These are phyloP conservation scores for Kodamaea ohmeri DNA, from an alignment of 1,139 yeast genomes.

Conservation along the genomic window DNA sequence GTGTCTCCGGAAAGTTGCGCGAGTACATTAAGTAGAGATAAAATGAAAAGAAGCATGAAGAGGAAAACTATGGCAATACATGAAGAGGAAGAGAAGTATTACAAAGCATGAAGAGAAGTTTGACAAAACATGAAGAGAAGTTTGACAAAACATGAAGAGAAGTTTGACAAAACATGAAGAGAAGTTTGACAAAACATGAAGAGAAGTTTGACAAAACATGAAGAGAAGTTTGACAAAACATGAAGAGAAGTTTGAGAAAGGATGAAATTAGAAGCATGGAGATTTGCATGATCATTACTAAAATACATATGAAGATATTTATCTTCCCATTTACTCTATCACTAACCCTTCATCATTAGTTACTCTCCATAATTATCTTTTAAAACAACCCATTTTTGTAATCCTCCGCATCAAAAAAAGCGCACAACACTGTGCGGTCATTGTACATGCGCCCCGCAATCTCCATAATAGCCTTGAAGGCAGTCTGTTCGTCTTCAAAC, in stretches of 20 bases:
- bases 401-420: constrained; percentile 61
- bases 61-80: not conserved
- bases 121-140: not conserved
- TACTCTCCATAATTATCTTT: not conserved
- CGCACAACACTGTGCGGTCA: constrained; percentile 67
- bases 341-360: not conserved
- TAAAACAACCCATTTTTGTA: constrained; percentile 34
- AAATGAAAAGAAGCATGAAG: too few species aligned
- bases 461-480: constrained; percentile 58
- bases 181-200: not conserved
- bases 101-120: not conserved
- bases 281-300: not conserved
- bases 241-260: not conserved
- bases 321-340: too few species aligned
- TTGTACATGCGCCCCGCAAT: constrained; percentile 68
- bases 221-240: not conserved
- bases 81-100: not conserved
- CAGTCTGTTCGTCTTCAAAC: constrained; percentile 51
- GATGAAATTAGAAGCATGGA: not conserved
- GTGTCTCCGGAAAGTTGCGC: constrained; percentile 41
- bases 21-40: not conserved
- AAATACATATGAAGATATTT: too few species aligned
- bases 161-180: too few species aligned
- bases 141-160: not conserved
- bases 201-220: not conserved